Conservation (phyloP, 2,329 filamentous ascomycete genomes). For the Colletotrichum tamarilloi region DNA sequence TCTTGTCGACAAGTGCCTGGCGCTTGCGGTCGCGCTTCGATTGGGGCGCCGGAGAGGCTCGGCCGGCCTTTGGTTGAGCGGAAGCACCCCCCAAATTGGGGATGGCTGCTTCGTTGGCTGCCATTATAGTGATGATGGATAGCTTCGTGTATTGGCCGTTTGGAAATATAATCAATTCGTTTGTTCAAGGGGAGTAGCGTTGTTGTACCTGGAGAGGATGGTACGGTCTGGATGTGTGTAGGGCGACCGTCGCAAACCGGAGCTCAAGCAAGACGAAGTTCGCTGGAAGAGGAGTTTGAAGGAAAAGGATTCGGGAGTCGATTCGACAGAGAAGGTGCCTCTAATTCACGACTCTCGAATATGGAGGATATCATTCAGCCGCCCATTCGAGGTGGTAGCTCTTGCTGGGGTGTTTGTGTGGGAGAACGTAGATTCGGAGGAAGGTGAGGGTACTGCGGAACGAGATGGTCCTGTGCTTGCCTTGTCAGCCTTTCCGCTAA, state of each 20-base stretch:
- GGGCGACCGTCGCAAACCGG: conserved; percentile 22
- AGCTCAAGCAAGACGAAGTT: not conserved
- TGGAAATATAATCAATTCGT: not conserved
- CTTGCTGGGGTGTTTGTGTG: conserved; percentile 19
- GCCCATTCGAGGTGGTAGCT: conserved; percentile 24
- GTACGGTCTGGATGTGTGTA: conserved; percentile 10
- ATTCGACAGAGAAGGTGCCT: not conserved
- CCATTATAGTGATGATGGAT: conserved; percentile 44
- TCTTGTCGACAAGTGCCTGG: conserved; percentile 82
- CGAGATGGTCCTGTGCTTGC: conserved; percentile 17
- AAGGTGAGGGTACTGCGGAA: conserved; percentile 25
- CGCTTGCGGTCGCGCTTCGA: conserved; percentile 94
- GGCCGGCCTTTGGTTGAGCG: conserved; percentile 43
- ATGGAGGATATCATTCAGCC: not conserved
- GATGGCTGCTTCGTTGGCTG: conserved; percentile 50
- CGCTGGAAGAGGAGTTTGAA: not conserved
- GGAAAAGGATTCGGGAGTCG: not conserved
- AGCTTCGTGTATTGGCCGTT: conserved; percentile 12
- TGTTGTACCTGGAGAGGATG: not conserved
- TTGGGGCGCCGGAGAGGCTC: conserved; percentile 53
- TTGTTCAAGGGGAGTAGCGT: not conserved
- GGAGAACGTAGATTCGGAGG: conserved; percentile 8
- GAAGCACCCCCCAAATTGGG: conserved; percentile 42
- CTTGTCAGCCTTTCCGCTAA: conserved; percentile 35
- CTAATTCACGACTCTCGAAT: conserved; percentile 18